phyloP scores from a whole-genome alignment of 2,329 filamentous ascomycete genomes.

The Xylaria sp. region DNA sequence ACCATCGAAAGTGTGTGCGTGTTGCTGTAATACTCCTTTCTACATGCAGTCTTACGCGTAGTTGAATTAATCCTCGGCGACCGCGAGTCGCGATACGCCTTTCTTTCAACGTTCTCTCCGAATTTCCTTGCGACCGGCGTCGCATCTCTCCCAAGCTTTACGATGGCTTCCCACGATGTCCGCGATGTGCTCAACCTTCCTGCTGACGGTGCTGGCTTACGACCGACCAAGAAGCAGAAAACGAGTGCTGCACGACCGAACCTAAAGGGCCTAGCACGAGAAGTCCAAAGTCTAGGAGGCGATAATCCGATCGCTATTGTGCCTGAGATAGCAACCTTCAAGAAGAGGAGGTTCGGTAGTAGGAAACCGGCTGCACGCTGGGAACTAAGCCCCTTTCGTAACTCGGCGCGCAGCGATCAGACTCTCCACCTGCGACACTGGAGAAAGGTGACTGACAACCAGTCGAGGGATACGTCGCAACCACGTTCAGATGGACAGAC shows the following conservation, averaged over 20 bases:
- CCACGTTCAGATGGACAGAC: slow-evolving; percentile 40
- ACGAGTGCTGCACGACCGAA: slow-evolving; percentile 68
- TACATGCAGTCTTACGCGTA: slow-evolving; percentile 1
- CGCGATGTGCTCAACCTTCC: slow-evolving; percentile 89
- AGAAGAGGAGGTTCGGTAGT: slow-evolving; percentile 66
- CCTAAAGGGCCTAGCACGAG: slow-evolving; percentile 72
- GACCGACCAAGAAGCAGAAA: slow-evolving; percentile 81
- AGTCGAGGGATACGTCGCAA: slow-evolving; percentile 44
- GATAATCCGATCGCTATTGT: slow-evolving; percentile 76
- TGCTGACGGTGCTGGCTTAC: slow-evolving; percentile 63
- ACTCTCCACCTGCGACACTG: slow-evolving; percentile 80
- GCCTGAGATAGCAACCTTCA: slow-evolving; percentile 68
- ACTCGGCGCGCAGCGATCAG: slow-evolving; percentile 78
- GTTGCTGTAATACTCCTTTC: neutral
- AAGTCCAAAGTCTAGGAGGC: slow-evolving; percentile 73
- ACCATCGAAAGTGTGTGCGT: slow-evolving; percentile 4
- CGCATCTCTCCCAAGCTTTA: slow-evolving; percentile 40
- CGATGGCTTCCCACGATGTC: slow-evolving; percentile 81
- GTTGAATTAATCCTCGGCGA: neutral
- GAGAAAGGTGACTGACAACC: slow-evolving; percentile 70
- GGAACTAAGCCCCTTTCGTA: slow-evolving; percentile 78
- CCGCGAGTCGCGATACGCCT: neutral
- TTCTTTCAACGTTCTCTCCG: neutral
- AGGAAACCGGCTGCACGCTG: slow-evolving; percentile 69
- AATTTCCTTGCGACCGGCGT: slow-evolving; percentile 7